These are phyloP conservation scores for Raffaelea albimanens DNA, from an alignment of 2,329 filamentous ascomycete species.

Conservation along the genomic window DNA sequence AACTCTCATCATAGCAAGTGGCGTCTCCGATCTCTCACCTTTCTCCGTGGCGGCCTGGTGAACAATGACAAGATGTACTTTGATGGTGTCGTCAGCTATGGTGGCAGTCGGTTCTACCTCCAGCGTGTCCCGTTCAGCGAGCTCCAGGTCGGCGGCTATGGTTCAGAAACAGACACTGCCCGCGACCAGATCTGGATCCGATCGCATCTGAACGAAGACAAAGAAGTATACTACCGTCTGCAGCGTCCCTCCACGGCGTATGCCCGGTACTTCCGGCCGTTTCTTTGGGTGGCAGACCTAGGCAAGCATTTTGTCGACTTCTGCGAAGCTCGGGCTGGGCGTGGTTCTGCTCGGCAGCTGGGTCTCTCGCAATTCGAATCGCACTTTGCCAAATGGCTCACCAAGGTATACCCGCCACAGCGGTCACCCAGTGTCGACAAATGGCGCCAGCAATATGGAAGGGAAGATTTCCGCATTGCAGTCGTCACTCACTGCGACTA, in stretches of 20 bases:
- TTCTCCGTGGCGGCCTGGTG: conserved; percentile 30
- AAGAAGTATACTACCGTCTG: conserved; percentile 55
- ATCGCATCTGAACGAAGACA: conserved; percentile 33
- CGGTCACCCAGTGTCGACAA: conserved; percentile 25
- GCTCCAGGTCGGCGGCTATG: conserved; percentile 60
- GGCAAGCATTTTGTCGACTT: conserved; percentile 66
- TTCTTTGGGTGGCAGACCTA: conserved; percentile 62
- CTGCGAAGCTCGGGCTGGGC: conserved; percentile 28
- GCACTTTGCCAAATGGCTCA: conserved; percentile 50
- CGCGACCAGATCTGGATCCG: conserved; percentile 54
- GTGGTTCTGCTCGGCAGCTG: conserved; percentile 17
- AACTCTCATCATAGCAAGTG: conserved; percentile 23
- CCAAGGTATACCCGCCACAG: conserved; percentile 29
- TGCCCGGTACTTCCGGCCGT: conserved; percentile 48
- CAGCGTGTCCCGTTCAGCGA: conserved; percentile 44
- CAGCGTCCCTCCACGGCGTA: conserved; percentile 50
- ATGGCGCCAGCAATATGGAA: conserved; percentile 44
- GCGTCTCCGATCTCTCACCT: conserved; percentile 47
- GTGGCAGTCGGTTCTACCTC: conserved; percentile 36
- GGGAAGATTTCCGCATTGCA: conserved; percentile 52
- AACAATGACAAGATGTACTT: conserved; percentile 38
- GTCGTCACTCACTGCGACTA: conserved; percentile 53
- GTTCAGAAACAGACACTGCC: conserved; percentile 40
- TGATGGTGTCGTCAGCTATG: conserved; percentile 48
- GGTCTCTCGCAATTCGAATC: conserved; percentile 48